Evolutionary conservation across 805 yeast species (phyloP).

Genomic region (Tetrapisispora iriomotensis): DNA sequence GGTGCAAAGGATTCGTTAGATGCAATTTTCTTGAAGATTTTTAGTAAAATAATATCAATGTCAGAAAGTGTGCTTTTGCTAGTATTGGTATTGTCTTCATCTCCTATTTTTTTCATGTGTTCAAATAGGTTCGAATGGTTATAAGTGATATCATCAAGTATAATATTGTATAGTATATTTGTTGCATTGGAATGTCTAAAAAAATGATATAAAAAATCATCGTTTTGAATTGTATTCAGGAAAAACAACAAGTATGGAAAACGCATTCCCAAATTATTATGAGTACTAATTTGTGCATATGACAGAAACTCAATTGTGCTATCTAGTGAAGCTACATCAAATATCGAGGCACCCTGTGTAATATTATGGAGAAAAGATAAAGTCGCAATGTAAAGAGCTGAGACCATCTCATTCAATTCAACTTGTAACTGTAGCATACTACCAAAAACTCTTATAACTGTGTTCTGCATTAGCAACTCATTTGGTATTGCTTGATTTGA

Average conservation of each 20-base stretch:
- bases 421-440: neutral
- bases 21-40: conserved; percentile 23
- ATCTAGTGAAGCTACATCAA: conserved; percentile 14
- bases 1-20: conserved; percentile 31
- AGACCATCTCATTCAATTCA: conserved; percentile 15
- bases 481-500: conserved; percentile 26
- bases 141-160: conserved; percentile 10
- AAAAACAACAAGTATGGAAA: conserved; percentile 17
- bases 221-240: conserved; percentile 15
- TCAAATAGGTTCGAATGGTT: conserved; percentile 10
- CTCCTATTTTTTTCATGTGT: neutral
- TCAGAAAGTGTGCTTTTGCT: too few relatives aligned
- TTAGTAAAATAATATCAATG: conserved; percentile 15
- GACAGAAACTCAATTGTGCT: conserved; percentile 12
- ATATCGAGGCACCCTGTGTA: conserved; percentile 10
- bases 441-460: conserved; percentile 7
- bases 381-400: conserved; percentile 12
- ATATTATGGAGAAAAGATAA: conserved; percentile 20
- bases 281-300: conserved; percentile 14
- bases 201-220: conserved; percentile 19
- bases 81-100: too few relatives aligned
- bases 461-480: conserved; percentile 13
- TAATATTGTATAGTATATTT: conserved; percentile 12
- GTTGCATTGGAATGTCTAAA: conserved; percentile 13
- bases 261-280: conserved; percentile 6